Conservation (phyloP, 495 filamentous ascomycete genomes). For the Annulohypoxylon maeteangense region DNA sequence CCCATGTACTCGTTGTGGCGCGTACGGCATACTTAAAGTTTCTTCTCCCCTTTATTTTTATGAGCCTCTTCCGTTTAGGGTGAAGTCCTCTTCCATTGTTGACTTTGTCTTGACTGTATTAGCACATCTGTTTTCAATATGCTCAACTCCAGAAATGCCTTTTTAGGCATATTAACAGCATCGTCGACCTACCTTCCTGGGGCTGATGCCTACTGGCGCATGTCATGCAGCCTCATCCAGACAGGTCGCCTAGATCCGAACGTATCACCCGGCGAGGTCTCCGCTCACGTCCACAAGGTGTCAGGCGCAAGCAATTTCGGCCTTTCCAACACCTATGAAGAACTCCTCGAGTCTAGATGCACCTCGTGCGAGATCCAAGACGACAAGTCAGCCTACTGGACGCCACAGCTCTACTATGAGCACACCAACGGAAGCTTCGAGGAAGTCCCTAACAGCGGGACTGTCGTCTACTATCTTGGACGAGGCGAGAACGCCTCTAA, state of each 20-base stretch:
- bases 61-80: background rate
- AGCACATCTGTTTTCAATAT: conserved; percentile 1
- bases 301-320: conserved; percentile 68
- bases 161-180: conserved; percentile 8
- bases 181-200: background rate
- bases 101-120: background rate
- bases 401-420: conserved; percentile 61
- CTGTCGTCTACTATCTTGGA: conserved; percentile 57
- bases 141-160: conserved; percentile 8
- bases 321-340: conserved; percentile 48
- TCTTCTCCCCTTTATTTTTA: background rate
- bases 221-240: conserved; percentile 43
- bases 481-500: conserved; percentile 51
- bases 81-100: background rate
- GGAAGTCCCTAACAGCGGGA: conserved; percentile 55
- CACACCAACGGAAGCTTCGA: conserved; percentile 55
- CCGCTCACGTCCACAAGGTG: conserved; percentile 73
- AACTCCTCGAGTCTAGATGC: conserved; percentile 54
- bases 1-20: no score
- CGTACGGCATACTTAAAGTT: conserved; percentile 6
- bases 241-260: conserved; percentile 71
- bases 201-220: conserved; percentile 39
- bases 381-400: conserved; percentile 66
- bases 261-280: conserved; percentile 63
- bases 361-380: conserved; percentile 60